Evolutionary conservation across 2,329 filamentous ascomycete species (phyloP), one percentile per base, ranked within the genome.

Genomic region (Pyrenophora teres): DNA sequence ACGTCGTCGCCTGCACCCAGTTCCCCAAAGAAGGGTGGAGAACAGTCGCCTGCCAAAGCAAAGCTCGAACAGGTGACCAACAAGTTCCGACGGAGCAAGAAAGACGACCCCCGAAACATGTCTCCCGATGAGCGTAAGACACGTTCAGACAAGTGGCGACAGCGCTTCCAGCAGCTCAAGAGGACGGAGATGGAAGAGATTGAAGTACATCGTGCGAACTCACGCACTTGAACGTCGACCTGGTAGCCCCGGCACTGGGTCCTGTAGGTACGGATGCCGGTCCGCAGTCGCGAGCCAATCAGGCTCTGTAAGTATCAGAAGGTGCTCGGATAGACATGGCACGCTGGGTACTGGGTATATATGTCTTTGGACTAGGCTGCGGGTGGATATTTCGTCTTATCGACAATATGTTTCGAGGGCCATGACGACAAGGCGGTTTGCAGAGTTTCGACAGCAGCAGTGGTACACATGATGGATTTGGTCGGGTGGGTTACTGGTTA

Each of bases 11-110:
- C 65, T 8, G 46, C 57, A 19, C 41, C 65, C 3, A 61, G 55
- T 36, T 73, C 72, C 6, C 70, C 72, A 15, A 73, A 68, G 64
- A 74, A 72, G 56, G 56, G 63, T 21, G 68, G 67, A 33, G 69
- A 73, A 52, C 64, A 65, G 25, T 78, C 77, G 6, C 77, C 77
- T 15, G 72, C 77, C 44, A 78, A 78, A 57, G 75, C 70, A 41
- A 77, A 75, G 65, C 75, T 79, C 40, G 77, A 78, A 63, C 71
- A 75, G 36, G 73, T 80, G 30, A 77, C 76, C 25, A 77, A 75
- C 66, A 78, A 75, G 56, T 75, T 78, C 49, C 55, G 62, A 33
- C 75, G 74, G 27, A 70, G 66, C 43, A 72, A 68, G 62, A 68
- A 70, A 48, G 65, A 72, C n/a, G 70, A 74, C n/a, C 52, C 64